These are phyloP conservation scores for Castanopsis chinensis DNA, from an alignment of 306 rosid species.

Conservation along the genomic window DNA sequence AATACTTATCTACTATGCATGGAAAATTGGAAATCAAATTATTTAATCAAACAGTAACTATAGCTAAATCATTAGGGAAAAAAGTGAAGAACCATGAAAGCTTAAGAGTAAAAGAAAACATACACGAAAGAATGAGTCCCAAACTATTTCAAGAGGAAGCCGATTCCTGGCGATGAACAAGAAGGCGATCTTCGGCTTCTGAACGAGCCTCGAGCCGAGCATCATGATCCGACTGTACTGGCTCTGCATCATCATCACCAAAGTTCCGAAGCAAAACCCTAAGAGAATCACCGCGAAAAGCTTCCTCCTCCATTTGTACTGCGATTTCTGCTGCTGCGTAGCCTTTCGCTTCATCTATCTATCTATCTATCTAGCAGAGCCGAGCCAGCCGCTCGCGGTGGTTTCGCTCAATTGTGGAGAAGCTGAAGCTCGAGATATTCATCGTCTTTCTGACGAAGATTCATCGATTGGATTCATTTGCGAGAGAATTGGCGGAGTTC, in stretches of 20 bases:
- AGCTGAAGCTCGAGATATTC: constrained; percentile 13
- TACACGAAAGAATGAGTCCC: constrained; percentile 92
- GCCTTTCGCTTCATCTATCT: constrained; percentile 73
- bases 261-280: constrained; percentile 66
- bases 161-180: constrained; percentile 91
- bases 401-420: background rate
- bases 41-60: too few species aligned
- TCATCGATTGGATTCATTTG: constrained; percentile 53
- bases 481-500: constrained; percentile 12
- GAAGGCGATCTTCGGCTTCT: constrained; percentile 78
- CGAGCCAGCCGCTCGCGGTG: background rate
- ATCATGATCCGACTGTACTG: constrained; percentile 59
- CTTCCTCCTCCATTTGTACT: constrained; percentile 77
- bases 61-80: too few species aligned
- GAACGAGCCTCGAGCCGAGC: constrained; percentile 51
- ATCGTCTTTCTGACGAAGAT: constrained; percentile 2
- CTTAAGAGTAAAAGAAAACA: background rate
- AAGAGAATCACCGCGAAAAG: constrained; percentile 42
- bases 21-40: too few species aligned
- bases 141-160: constrained; percentile 79
- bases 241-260: constrained; percentile 62
- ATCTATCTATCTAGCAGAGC: background rate
- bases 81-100: too few species aligned
- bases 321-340: constrained; percentile 61
- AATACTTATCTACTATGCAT: too few species aligned